Evolutionary conservation across 2,329 filamentous ascomycete genomes (phyloP), one percentile per base, ranked within the genome.

Genomic region (Claviceps capensis): DNA sequence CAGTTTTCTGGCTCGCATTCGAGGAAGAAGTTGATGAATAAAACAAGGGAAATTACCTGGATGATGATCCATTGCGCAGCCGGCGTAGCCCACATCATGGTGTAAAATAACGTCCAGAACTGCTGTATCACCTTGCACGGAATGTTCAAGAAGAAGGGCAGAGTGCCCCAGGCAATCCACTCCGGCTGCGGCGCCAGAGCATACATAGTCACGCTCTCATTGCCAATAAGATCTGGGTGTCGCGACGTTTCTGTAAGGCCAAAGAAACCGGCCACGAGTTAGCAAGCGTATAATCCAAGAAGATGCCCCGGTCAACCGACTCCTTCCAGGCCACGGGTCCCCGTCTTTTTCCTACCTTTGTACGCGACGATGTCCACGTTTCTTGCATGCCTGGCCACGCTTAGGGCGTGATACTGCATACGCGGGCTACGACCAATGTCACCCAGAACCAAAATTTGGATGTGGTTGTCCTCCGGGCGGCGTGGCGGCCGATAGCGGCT

Each of bases 331-430:
- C 9, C 9, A 11, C 3, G 4, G 30, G 30, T 11, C 30, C 30
- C 9, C 30, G 1, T 34, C 6, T 44, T 23, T 23, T 22, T 23
- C 56, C 47, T 45, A 90, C 88, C 88, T 64, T 84, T 75, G 65
- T 96, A 97, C 46, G 91, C 93, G 59, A 98, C 83, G 13, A 98
- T 72, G 64, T 91, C 83, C 19, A 96, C 91, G 37, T 77, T 76
- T 6, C 82, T 85, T 23, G 88, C 88, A 62, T 89, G 82, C 61
- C 83, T 86, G 42, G 88, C 88, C 61, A 97, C 82, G 65, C 91
- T 97, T 59, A 95, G 73, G 19, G 91, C 91, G 76, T 98, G 93
- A 62, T 98, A 97, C 64, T 97, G 90, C 91, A 98, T 98, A 52
- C 93, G 88, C 48, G 93, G 93, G 65, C 91, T 97, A 46, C 90